A percentile compares a stretch with the other conserved stretches of the same genome.
Conservation (phyloP, 495 filamentous ascomycete genomes). For the Xylaria grammica region DNA sequence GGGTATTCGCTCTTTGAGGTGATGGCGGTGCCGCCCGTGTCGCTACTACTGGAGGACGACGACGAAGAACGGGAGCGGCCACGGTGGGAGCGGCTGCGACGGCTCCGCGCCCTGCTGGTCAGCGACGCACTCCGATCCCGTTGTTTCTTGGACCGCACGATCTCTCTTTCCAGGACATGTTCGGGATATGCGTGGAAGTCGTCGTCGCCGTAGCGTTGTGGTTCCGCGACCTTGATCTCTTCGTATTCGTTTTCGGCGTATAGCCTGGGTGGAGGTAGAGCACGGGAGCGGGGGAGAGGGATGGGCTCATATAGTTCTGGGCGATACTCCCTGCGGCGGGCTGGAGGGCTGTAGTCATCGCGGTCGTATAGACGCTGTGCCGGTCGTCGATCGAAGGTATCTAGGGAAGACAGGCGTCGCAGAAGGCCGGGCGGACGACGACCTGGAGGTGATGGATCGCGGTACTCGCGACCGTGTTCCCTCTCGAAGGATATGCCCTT, state of each 20-base stretch:
- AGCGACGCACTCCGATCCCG: conserved; percentile 39
- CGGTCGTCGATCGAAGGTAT: conserved; percentile 58
- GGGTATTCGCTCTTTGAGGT: conserved; percentile 64
- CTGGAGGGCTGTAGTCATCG: conserved; percentile 53
- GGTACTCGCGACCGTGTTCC: conserved; percentile 37
- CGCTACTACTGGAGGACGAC: conserved; percentile 55
- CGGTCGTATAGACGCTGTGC: conserved; percentile 49
- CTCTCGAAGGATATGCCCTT: conserved; percentile 43
- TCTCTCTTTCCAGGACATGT: conserved; percentile 55
- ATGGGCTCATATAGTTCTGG: conserved; percentile 57
- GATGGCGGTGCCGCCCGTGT: conserved; percentile 40
- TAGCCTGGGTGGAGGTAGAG: conserved; percentile 50
- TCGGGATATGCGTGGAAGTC: conserved; percentile 66
- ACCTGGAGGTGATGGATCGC: conserved; percentile 41
- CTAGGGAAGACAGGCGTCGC: conserved; percentile 52
- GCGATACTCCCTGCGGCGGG: conserved; percentile 47
- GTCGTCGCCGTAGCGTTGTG: conserved; percentile 70
- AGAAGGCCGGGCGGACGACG: conserved; percentile 39
- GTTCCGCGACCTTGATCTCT: conserved; percentile 72
- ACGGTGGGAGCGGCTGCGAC: conserved; percentile 27
- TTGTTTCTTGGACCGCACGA: conserved; percentile 46
- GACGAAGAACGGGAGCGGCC: conserved; percentile 46
- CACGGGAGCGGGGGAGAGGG: conserved; percentile 56
- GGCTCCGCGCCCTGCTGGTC: conserved; percentile 33
- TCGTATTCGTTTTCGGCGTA: conserved; percentile 60